Percentiles rank a stretch among this genome's conserved stretches.
These are phyloP conservation scores for Penicillium frequentans DNA, from an alignment of 2,329 filamentous ascomycete genomes.

Conservation along the genomic window DNA sequence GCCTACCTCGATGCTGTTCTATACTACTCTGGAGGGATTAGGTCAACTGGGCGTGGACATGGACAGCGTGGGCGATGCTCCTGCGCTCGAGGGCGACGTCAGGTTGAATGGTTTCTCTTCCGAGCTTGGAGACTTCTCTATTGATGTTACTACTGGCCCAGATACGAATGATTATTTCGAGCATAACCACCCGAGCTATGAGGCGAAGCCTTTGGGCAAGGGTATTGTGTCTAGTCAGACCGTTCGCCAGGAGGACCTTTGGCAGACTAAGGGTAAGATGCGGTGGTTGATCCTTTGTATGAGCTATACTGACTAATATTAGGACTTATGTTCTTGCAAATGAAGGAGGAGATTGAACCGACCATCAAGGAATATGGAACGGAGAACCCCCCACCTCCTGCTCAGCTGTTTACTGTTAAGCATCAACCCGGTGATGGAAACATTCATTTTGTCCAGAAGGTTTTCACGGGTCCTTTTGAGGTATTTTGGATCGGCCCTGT, in stretches of 20 bases:
- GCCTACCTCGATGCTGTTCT: conserved; percentile 79
- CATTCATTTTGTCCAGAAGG: conserved; percentile 84
- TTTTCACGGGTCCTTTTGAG: conserved; percentile 84
- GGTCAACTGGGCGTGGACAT: conserved; percentile 64
- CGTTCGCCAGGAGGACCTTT: conserved; percentile 68
- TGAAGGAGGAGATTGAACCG: conserved; percentile 65
- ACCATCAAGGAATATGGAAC: conserved; percentile 59
- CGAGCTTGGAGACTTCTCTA: conserved; percentile 74
- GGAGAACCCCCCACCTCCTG: conserved; percentile 74
- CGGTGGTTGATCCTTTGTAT: not conserved
- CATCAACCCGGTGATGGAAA: conserved; percentile 67
- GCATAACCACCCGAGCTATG: conserved; percentile 62
- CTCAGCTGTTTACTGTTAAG: conserved; percentile 77
- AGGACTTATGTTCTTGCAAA: conserved; percentile 60
- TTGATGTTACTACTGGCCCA: conserved; percentile 73
- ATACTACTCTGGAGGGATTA: conserved; percentile 75
- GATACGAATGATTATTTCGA: conserved; percentile 60
- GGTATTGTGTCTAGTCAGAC: conserved; percentile 74
- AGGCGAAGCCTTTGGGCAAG: conserved; percentile 69
- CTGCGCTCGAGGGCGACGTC: conserved; percentile 57
- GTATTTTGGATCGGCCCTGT: conserved; percentile 25
- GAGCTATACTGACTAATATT: not conserved
- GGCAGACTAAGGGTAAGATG: conserved; percentile 71
- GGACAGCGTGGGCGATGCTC: conserved; percentile 52
- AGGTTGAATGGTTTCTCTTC: conserved; percentile 68